Evolutionary conservation across 1,284 basidiomycete genomes (phyloP).

Genomic region (Meira nashicola): DNA sequence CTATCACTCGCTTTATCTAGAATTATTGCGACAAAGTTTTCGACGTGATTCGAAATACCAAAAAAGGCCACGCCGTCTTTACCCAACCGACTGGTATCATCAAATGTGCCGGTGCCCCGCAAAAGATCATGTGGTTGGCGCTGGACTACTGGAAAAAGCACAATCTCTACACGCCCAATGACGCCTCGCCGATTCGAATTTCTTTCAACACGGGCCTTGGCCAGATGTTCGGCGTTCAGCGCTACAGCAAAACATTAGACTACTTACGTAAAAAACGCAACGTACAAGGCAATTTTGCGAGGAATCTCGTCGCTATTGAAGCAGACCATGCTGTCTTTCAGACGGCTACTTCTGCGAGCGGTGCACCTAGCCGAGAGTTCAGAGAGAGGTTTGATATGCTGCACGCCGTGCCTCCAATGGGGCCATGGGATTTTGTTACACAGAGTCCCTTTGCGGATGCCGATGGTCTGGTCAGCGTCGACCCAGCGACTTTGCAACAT

Average conservation of each 20-base stretch:
- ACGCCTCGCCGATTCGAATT: constrained; percentile 58
- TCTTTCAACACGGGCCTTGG: constrained; percentile 82
- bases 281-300: constrained; percentile 72
- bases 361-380: constrained; percentile 57
- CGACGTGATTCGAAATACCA: constrained; percentile 59
- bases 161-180: constrained; percentile 22
- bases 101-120: constrained; percentile 81
- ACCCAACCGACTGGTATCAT: constrained; percentile 91
- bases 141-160: constrained; percentile 42
- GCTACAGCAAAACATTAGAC: constrained; percentile 83
- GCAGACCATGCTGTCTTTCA: constrained; percentile 72
- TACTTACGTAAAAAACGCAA: constrained; percentile 72
- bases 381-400: constrained; percentile 75
- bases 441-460: constrained; percentile 59
- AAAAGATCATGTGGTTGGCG: constrained; percentile 53
- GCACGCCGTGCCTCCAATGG: constrained; percentile 87
- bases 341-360: constrained; percentile 22
- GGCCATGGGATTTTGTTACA: constrained; percentile 77
- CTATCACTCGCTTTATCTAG: constrained; percentile 1
- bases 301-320: constrained; percentile 77
- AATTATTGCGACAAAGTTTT: constrained; percentile 42
- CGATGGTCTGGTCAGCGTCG: constrained; percentile 65
- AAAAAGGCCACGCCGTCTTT: constrained; percentile 80
- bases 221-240: constrained; percentile 77
- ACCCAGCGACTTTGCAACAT: constrained; percentile 75